Evolutionary conservation across 495 filamentous ascomycete species (phyloP).

Genomic region (Aspergillus sparsus): DNA sequence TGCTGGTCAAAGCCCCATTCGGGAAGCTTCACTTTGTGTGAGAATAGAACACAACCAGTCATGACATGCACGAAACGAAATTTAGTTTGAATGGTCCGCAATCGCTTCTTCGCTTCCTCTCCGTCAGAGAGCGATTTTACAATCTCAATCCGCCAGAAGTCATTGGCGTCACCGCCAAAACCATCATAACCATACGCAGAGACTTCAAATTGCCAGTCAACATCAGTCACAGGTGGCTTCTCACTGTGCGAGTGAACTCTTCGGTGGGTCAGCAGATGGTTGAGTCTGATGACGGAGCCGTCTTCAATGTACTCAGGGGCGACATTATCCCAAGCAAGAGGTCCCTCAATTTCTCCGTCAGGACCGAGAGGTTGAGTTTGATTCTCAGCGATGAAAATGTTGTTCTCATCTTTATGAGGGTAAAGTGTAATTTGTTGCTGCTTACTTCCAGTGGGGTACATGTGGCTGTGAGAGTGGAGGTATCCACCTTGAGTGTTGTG

Average conservation of each 20-base stretch:
- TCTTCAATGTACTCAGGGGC: slow-evolving; percentile 72
- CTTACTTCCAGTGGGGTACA: slow-evolving; percentile 97
- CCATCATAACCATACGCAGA: slow-evolving; percentile 98
- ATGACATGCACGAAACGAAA: slow-evolving; percentile 93
- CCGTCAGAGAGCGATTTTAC: slow-evolving; percentile 85
- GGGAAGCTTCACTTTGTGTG: slow-evolving; percentile 96
- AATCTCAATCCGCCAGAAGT: slow-evolving; percentile 93
- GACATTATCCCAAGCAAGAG: slow-evolving; percentile 78
- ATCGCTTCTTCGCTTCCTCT: slow-evolving; percentile 73
- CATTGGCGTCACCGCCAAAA: slow-evolving; percentile 95
- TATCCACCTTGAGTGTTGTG: slow-evolving; percentile 97
- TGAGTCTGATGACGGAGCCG: slow-evolving; percentile 76
- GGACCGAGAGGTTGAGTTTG: slow-evolving; percentile 84
- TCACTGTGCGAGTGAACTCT: slow-evolving; percentile 96
- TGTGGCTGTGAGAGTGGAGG: slow-evolving; percentile 91
- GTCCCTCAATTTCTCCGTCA: slow-evolving; percentile 76
- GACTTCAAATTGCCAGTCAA: slow-evolving; percentile 97
- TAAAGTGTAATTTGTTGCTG: slow-evolving; percentile 98
- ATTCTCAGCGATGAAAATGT: slow-evolving; percentile 90
- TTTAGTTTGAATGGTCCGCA: slow-evolving; percentile 95
- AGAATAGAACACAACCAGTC: slow-evolving; percentile 96
- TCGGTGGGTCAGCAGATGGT: slow-evolving; percentile 78
- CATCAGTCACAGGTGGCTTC: slow-evolving; percentile 94
- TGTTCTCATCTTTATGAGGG: slow-evolving; percentile 99
- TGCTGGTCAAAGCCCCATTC: slow-evolving; percentile 98